phyloP scores from a whole-genome alignment of 306 rosid genomes.

The Begonia peltatifolia region DNA sequence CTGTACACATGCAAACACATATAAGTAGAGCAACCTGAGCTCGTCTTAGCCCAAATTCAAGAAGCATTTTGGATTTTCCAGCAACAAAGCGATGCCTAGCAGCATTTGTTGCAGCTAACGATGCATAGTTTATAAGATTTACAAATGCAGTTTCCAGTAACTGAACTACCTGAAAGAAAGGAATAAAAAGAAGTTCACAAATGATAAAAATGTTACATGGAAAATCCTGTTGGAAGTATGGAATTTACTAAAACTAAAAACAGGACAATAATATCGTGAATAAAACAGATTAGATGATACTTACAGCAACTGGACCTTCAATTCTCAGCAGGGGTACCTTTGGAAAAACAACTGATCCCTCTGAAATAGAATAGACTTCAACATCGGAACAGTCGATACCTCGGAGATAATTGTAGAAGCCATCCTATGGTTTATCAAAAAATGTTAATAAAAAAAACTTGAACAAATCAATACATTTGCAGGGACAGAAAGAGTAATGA shows the following conservation, averaged over 20 bases:
- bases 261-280: too few species aligned
- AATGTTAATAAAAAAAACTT: background rate
- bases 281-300: conserved; percentile 13
- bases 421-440: conserved; percentile 49
- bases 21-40: conserved; percentile 38
- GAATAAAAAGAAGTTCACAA: background rate
- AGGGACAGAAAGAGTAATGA: too few species aligned
- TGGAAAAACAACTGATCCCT: conserved; percentile 93
- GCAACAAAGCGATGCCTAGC: conserved; percentile 93
- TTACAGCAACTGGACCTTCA: conserved; percentile 96
- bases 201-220: too few species aligned
- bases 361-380: conserved; percentile 71
- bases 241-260: too few species aligned
- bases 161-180: conserved; percentile 60
- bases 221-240: too few species aligned
- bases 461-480: too few species aligned
- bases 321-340: conserved; percentile 84
- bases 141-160: conserved; percentile 83
- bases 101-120: conserved; percentile 82
- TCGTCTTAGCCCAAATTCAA: conserved; percentile 88
- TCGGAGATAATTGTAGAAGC: conserved; percentile 74
- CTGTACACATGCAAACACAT: too few species aligned
- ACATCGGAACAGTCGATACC: conserved; percentile 86
- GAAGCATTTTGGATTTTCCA: conserved; percentile 72
- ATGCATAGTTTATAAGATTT: conserved; percentile 65